Conservation (phyloP, 73 alveolate species). For the Blepharisma stoltei region DNA sequence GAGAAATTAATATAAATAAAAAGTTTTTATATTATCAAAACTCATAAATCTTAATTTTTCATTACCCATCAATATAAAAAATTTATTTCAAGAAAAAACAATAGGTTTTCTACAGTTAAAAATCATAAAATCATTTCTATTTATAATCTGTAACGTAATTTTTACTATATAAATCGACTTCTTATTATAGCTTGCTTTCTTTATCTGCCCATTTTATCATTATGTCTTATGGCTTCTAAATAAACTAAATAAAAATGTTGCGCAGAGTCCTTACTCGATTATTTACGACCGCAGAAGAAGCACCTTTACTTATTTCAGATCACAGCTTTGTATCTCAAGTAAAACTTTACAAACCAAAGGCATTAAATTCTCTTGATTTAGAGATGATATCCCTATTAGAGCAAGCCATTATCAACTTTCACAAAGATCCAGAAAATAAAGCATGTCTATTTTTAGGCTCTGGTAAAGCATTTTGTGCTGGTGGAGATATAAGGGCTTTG, state of each 20-base stretch:
- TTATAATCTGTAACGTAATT: no score
- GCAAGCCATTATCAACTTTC: slow-evolving; percentile 45
- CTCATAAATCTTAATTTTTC: no score
- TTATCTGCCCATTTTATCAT: no score
- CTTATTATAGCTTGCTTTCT: no score
- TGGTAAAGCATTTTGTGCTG: slow-evolving; percentile 93
- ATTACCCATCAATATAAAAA: no score
- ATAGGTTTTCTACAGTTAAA: no score
- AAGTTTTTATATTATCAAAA: no score
- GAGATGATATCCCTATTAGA: slow-evolving; percentile 65
- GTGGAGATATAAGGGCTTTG: slow-evolving; percentile 79
- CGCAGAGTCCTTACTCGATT: neutral
- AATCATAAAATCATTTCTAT: no score
- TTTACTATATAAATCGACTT: no score
- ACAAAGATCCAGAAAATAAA: slow-evolving; percentile 38
- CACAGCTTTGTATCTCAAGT: neutral
- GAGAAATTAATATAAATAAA: no score
- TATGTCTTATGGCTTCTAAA: no score
- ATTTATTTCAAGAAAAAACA: no score
- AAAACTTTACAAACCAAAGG: slow-evolving; percentile 56
- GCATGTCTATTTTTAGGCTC: slow-evolving; percentile 68
- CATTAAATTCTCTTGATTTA: slow-evolving; percentile 68
- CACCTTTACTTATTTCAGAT: neutral
- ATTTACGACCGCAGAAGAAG: neutral
- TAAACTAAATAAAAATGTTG: slow-evolving; percentile 7